A percentile compares a stretch with the other conserved stretches of the same genome.
Evolutionary conservation across 371 early-diverging fungal genomes (phyloP).

Genomic region (Homolaphlyctis polyrhiza): DNA sequence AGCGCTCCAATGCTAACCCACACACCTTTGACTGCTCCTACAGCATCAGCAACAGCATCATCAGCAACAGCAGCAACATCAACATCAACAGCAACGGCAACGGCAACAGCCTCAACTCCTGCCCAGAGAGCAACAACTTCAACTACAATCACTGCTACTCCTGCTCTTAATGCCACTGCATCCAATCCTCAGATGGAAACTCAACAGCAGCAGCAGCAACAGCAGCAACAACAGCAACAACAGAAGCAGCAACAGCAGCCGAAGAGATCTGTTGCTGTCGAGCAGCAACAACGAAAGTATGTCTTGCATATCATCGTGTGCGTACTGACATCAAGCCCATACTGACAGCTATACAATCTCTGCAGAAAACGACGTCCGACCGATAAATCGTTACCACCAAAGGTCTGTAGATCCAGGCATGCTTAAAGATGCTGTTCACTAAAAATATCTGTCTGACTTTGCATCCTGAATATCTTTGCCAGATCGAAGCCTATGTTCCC

Average conservation of each 20-base stretch:
- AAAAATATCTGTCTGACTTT: too few species aligned
- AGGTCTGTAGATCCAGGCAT: too few species aligned
- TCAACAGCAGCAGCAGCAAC: neutral
- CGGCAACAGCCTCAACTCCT: neutral
- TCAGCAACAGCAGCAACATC: neutral
- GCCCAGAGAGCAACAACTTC: neutral
- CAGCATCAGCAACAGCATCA: neutral
- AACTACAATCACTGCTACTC: neutral
- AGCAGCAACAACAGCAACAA: neutral
- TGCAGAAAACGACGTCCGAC: conserved; percentile 35
- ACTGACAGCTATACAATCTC: too few species aligned
- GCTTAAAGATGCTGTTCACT: too few species aligned
- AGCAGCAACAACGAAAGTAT: too few species aligned
- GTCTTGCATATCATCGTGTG: too few species aligned
- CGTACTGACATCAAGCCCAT: too few species aligned
- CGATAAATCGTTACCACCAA: conserved; percentile 53
- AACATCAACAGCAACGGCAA: neutral
- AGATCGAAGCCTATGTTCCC: conserved; percentile 87
- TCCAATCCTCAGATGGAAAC: too few species aligned
- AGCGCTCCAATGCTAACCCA: neutral
- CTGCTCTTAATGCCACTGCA: too few species aligned
- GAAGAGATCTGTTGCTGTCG: neutral
- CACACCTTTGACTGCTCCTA: neutral
- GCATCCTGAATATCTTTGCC: neutral
- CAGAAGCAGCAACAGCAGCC: neutral